Conservation (phyloP, 106 monocot species). For the Platanthera zijinensis region DNA sequence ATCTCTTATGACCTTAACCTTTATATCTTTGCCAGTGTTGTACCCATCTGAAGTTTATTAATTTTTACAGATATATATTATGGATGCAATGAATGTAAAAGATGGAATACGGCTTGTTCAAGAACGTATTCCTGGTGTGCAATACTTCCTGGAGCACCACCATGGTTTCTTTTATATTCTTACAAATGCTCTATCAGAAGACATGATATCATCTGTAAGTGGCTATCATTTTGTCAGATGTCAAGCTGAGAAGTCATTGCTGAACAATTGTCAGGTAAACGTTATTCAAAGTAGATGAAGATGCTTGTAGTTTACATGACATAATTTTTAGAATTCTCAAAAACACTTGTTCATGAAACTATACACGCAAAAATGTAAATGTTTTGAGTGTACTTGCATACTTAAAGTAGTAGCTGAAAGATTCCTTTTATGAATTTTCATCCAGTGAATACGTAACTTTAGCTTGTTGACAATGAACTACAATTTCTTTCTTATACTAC, state of each 20-base stretch:
- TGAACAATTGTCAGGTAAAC: constrained; percentile 61
- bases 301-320: neutral
- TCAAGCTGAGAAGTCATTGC: constrained; percentile 39
- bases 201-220: constrained; percentile 15
- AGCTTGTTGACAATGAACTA: neutral
- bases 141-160: constrained; percentile 96
- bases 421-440: neutral
- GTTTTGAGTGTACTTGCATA: neutral
- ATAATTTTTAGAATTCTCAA: neutral
- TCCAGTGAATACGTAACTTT: neutral
- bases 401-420: neutral
- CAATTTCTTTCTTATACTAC: neutral
- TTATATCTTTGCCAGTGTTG: neutral
- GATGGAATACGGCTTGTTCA: constrained; percentile 45
- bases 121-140: constrained; percentile 64
- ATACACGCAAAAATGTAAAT: neutral
- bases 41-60: constrained; percentile 7
- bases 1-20: neutral
- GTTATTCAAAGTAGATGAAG: neutral
- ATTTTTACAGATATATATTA: constrained; percentile 71
- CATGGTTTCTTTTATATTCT: constrained; percentile 87
- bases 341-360: neutral
- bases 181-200: constrained; percentile 61
- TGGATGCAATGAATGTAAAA: constrained; percentile 48
- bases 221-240: constrained; percentile 76